phyloP scores from a whole-genome alignment of 768 basidiomycete species.

The Lactarius evosmus region DNA sequence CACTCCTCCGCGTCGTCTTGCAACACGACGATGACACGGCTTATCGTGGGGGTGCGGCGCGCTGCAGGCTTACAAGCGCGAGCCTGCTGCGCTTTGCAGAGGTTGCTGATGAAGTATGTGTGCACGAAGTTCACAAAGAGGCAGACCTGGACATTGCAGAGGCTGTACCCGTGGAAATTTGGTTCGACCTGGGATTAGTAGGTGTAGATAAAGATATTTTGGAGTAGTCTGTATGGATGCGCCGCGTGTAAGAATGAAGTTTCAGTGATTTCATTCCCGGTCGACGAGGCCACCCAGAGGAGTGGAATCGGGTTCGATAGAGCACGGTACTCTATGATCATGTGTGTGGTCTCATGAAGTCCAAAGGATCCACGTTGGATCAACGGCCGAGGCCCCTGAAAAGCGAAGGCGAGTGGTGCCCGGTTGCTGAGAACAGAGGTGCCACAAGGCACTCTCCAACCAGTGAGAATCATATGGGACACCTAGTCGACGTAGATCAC shows the following conservation, averaged over 20 bases:
- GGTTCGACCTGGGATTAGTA: not conserved
- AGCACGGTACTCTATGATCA: not conserved
- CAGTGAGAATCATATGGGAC: not conserved
- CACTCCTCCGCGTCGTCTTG: not conserved
- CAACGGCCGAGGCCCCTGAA: not conserved
- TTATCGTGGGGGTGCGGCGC: not conserved
- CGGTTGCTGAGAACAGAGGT: not conserved
- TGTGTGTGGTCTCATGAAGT: not conserved
- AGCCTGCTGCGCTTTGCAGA: constrained; percentile 9
- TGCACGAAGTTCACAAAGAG: not conserved
- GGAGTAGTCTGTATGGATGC: not conserved
- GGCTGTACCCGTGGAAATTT: constrained; percentile 2
- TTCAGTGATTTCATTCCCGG: not conserved
- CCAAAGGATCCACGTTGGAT: too few relatives aligned
- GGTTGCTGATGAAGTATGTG: not conserved
- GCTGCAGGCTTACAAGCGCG: constrained; percentile 17
- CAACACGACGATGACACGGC: not conserved
- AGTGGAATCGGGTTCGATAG: not conserved
- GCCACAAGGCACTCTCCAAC: not conserved
- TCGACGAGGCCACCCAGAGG: not conserved
- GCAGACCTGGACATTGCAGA: not conserved
- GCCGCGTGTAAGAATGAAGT: not conserved
- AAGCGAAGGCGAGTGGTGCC: too few relatives aligned
- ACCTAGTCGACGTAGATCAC: too few relatives aligned
- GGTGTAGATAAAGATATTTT: not conserved